These are phyloP conservation scores for Lecanosticta acicola DNA, from an alignment of 2,329 filamentous ascomycete genomes.

Conservation along the genomic window DNA sequence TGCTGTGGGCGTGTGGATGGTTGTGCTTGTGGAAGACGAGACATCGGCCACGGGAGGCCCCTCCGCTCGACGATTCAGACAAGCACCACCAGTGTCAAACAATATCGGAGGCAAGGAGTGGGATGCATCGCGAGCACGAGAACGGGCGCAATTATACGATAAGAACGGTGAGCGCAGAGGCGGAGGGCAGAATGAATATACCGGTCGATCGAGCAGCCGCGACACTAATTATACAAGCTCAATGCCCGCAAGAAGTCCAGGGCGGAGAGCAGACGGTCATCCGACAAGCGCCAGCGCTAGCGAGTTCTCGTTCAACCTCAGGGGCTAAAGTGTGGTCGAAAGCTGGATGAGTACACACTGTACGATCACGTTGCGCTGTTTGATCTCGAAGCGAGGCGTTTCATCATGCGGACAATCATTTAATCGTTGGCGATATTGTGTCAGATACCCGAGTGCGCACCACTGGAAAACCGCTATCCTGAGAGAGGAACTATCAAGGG, in stretches of 20 bases:
- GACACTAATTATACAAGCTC: conserved; percentile 8
- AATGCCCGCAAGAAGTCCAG: conserved; percentile 8
- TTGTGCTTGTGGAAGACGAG: conserved; percentile 63
- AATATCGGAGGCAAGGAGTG: conserved; percentile 33
- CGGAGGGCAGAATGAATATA: conserved; percentile 10
- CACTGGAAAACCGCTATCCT: too few relatives aligned
- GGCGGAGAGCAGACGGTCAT: conserved; percentile 8
- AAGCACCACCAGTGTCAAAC: conserved; percentile 32
- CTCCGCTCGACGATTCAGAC: conserved; percentile 29
- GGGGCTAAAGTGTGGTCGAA: not conserved
- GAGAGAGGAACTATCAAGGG: too few relatives aligned
- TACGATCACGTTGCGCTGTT: not conserved
- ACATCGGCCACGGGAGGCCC: conserved; percentile 13
- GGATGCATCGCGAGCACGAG: conserved; percentile 17
- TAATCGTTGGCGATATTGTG: not conserved
- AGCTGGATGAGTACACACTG: not conserved
- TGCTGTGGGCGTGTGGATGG: conserved; percentile 71
- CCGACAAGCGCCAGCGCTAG: conserved; percentile 16
- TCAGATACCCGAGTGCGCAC: not conserved
- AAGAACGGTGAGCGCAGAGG: conserved; percentile 18
- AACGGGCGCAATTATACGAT: conserved; percentile 19
- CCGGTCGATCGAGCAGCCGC: conserved; percentile 12
- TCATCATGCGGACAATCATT: not conserved
- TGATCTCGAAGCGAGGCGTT: not conserved
- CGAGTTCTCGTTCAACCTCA: conserved; percentile 22